Evolutionary conservation across 371 early-diverging fungal genomes (phyloP), one percentile per base, ranked within the genome.

Genomic region (Actinomortierella ambigua): DNA sequence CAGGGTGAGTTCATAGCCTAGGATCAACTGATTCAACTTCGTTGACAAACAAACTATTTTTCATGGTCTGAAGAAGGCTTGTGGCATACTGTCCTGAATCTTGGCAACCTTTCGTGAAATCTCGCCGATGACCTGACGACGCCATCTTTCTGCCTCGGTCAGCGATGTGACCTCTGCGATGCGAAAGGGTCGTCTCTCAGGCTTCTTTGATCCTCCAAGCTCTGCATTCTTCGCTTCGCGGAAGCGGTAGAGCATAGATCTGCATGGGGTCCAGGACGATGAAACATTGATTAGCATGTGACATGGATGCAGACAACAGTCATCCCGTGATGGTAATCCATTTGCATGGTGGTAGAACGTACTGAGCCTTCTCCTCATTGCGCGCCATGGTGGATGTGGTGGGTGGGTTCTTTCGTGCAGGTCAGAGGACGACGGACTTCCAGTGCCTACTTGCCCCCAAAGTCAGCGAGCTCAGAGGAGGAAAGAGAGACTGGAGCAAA

Each of bases 351-450:
- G 56, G 24, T 57, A 26, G 22, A 24, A 65, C 78, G 61, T 81
- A 84, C 88, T 97, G 95, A 23, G 97, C 96, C 77, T 98, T 98
- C 68, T 98, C 98, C 82, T 96, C 93, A 81, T 96, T 96, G 78
- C 96, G 90, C 29, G 98, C 98, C 97, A 71, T 73, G 57, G 27
- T 51, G 73, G n/a, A 39, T 44, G n/a, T 28, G 22, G 39, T 18
- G 24, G n/a, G 24, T 14, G 17, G 13, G 11, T 4, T 34, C 27
- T 4, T 29, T 24, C 17, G 18, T 11, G 51, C 3, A 24, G 34
- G 51, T 26, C 34, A 34, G 11, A 6, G 34, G 34, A 34, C 34
- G 11, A 34, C n/a, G n/a, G n/a, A n/a, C n/a, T n/a, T n/a, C n/a
- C n/a, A n/a, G n/a, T n/a, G n/a, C n/a, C n/a, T 34, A 34, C 34